Base-by-base conservation (phyloP, 352 stramenopile genomes). In the Globisporangium spinosum region DNA sequence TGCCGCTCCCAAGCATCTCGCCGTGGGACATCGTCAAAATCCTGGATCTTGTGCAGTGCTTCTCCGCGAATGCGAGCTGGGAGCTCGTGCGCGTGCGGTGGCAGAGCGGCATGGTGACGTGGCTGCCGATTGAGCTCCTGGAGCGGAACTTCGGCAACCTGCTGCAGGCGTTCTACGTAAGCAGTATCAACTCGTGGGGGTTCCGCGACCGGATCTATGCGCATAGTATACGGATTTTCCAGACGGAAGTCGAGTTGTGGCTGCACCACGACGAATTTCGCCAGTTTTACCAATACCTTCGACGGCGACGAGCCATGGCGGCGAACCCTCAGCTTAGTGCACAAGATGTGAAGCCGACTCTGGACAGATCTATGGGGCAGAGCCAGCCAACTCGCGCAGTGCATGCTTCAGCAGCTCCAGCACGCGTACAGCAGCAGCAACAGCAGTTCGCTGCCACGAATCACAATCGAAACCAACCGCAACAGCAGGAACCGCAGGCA, bases 101-200 rank as follows among this genome's bases (percentile, higher is more conserved):
- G 85, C 75, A 80, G 64, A 89, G 77, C 72, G 74, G 72, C 17
- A 78, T 83, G 71, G 75, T 89, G 64, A 85, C 85, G 32, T 93
- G 85, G 85, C 70, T 93, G 20, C 77, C 85, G 3, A 70, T 89
- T 5, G 82, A 90, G 56, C 70, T 89, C 32, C 74, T 90, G 63
- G 75, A 84, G 54, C 56, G 71, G 27, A 74, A 72, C 29, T 73
- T 78, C 7, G 40, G 73, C 17, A 65, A 81, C 10, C 59, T 91
- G 54, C 65, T 93, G 55, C 82, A 93, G 61, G 78, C 85, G 61
- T 90, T 93, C 64, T 93, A 90, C 58, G 83, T 91, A 51, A 90
- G 85, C 61, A 87, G 70, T 29, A 79, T 90, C 68, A 93, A 93
- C 67, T 93, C 85, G 43, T 93, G 85, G 85, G 73, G 64, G 6